Evolutionary conservation across 2,329 filamentous ascomycete species (phyloP), one percentile per base, ranked within the genome.

Genomic region (Chrysosporium keratinophilum): DNA sequence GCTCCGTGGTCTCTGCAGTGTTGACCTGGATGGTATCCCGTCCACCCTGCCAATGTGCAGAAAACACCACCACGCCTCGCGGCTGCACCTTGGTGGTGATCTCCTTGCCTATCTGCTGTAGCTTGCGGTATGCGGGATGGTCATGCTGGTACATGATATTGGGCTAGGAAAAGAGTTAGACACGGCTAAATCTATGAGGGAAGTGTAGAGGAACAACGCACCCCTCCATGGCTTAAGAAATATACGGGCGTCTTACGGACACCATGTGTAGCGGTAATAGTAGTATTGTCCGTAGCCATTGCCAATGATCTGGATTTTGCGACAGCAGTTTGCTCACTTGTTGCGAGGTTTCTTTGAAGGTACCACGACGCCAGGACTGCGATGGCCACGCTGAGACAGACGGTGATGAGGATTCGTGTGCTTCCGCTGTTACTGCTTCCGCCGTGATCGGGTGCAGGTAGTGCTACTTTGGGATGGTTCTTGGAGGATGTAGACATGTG

Each of bases 41-140:
- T 1, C 63, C 52, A 5, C 76, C 81, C 69, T 87, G 82, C 85
- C 86, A 89, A 67, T 90, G 85, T 0, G 84, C 86, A 0, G 85
- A 88, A 64, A 90, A 84, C 23, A 88, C 82, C 0, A 89, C 80
- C 14, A 89, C 77, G 1, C 84, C 86, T 57, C 79, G 82, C 1
- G 85, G 85, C 61, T 82, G 83, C 42, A 88, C 79, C 57, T 80
- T 78, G 28, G 78, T 72, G 0, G 83, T 87, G 64, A 89, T 87
- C 62, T 88, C 84, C 6, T 67, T 74, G 41, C 85, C 85, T 50
- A 88, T 82, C 20, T 74, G 66, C 60, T 83, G 77, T 3, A 89
- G 77, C 52, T 83, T 72, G 3, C 73, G 65, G 61, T 84, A 87
- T 9, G 80, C 85, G 1, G 83, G 82, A 63, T 89, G 85, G 0